Percentiles rank a stretch among this genome's conserved stretches.
phyloP scores from a whole-genome alignment of 495 filamentous ascomycete genomes.

The Penicillium herquei region DNA sequence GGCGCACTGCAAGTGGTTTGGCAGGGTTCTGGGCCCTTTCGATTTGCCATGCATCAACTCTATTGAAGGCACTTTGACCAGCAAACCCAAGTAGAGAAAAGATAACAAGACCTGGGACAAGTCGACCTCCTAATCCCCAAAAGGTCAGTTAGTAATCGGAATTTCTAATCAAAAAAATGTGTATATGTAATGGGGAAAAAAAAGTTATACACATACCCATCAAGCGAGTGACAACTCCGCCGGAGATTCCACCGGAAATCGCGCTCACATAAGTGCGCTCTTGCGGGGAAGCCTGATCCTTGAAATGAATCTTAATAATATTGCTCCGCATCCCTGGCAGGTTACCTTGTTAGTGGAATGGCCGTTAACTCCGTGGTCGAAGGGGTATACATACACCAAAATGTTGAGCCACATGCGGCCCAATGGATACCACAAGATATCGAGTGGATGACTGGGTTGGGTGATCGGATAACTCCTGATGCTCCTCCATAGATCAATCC shows the following conservation, averaged over 20 bases:
- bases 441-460: constrained; percentile 67
- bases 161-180: too few relatives aligned
- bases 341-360: constrained; percentile 7
- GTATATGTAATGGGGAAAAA: too few relatives aligned
- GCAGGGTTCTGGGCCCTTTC: constrained; percentile 33
- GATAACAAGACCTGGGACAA: constrained; percentile 61
- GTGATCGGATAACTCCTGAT: constrained; percentile 64
- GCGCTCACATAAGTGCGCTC: constrained; percentile 63
- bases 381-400: constrained; percentile 59
- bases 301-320: constrained; percentile 38
- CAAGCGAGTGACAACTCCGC: constrained; percentile 58
- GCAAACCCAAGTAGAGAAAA: constrained; percentile 60
- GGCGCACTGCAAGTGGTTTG: constrained; percentile 45
- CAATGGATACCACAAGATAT: constrained; percentile 73
- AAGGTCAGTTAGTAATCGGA: constrained; percentile 10
- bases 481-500: constrained; percentile 73
- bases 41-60: constrained; percentile 48
- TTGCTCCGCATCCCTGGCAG: constrained; percentile 40
- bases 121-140: constrained; percentile 35
- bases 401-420: constrained; percentile 72
- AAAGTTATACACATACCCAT: constrained; percentile 48
- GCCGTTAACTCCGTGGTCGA: too few relatives aligned
- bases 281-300: constrained; percentile 48
- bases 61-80: constrained; percentile 60
- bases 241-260: constrained; percentile 66